Percentiles rank a stretch among this genome's conserved stretches.
These are phyloP conservation scores for Bjerkandera adusta DNA, from an alignment of 1,284 basidiomycete species.

Conservation along the genomic window DNA sequence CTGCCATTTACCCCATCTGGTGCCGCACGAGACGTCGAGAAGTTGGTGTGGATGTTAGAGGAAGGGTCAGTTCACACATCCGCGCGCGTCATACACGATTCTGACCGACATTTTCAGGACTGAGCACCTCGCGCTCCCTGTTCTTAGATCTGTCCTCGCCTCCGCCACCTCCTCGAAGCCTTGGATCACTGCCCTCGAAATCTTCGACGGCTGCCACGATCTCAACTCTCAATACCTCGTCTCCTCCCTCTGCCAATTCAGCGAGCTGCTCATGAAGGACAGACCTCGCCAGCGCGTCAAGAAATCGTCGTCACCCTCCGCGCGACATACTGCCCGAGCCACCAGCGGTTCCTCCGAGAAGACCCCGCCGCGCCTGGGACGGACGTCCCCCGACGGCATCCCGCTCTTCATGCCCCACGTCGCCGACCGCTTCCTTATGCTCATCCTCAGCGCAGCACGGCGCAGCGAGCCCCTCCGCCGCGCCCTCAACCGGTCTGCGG, in stretches of 20 bases:
- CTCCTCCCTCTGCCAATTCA: background rate
- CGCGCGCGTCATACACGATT: background rate
- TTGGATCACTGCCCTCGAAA: conserved; percentile 1
- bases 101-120: background rate
- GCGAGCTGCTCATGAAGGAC: too few species aligned
- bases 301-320: too few species aligned
- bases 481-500: background rate
- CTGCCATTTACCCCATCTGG: background rate
- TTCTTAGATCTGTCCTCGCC: background rate
- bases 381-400: background rate
- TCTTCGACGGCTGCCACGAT: background rate
- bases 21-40: background rate
- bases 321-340: too few species aligned
- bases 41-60: conserved; percentile 3
- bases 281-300: too few species aligned
- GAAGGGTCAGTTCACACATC: background rate
- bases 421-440: conserved; percentile 7
- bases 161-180: background rate
- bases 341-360: background rate
- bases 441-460: background rate
- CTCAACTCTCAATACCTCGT: background rate
- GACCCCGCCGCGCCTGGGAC: background rate
- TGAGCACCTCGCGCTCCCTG: background rate
- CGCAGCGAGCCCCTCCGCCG: background rate
- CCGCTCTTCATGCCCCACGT: conserved; percentile 7